phyloP scores from a whole-genome alignment of 2,329 filamentous ascomycete species.

The Aspergillus quadricinctus region DNA sequence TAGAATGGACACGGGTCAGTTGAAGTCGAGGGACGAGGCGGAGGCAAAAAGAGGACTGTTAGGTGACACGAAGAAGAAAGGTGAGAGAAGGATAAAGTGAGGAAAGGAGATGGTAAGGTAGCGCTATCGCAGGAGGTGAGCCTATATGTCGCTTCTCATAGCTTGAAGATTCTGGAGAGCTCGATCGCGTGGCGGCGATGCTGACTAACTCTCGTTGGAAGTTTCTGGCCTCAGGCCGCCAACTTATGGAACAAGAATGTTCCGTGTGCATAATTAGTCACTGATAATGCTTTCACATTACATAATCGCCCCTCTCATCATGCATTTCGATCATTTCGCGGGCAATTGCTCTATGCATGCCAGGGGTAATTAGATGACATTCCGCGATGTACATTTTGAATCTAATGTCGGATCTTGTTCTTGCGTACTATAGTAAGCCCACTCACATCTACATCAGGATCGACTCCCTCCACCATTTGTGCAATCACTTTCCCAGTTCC shows the following conservation, averaged over 20 bases:
- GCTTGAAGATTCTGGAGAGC: slow-evolving; percentile 36
- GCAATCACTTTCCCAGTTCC: slow-evolving; percentile 68
- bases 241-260: background rate
- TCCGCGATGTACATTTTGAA: background rate
- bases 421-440: slow-evolving; percentile 38
- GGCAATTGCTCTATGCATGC: background rate
- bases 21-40: background rate
- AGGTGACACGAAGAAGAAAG: background rate
- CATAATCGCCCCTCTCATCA: background rate
- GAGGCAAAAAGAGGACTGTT: background rate
- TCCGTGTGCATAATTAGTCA: background rate
- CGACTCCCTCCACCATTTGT: slow-evolving; percentile 61
- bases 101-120: background rate
- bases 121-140: slow-evolving; percentile 10
- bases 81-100: background rate
- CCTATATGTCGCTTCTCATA: background rate
- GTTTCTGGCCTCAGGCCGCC: slow-evolving; percentile 15
- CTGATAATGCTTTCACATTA: background rate
- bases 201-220: slow-evolving; percentile 23
- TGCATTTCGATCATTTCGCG: background rate
- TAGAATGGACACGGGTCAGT: background rate
- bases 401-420: background rate
- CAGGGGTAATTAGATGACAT: background rate
- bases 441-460: slow-evolving; percentile 57
- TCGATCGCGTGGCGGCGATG: slow-evolving; percentile 17